These are phyloP conservation scores for Kuraishia borneana DNA, from an alignment of 805 yeast genomes.

Conservation along the genomic window DNA sequence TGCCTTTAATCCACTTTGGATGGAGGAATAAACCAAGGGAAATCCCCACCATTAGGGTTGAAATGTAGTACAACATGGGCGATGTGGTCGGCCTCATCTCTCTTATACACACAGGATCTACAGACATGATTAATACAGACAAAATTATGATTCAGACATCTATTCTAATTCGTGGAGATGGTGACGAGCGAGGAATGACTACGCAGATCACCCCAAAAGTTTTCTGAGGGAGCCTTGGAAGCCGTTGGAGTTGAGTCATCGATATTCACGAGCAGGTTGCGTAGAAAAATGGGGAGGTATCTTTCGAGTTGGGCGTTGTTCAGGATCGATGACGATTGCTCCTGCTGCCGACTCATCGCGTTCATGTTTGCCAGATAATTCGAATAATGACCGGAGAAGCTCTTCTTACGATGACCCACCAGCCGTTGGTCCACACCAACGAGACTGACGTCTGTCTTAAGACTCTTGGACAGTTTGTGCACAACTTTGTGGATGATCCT, in stretches of 20 bases:
- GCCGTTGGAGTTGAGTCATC: conserved; percentile 1
- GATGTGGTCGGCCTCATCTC: no score
- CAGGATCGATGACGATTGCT: conserved; percentile 1
- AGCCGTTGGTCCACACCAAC: not conserved
- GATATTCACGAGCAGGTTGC: conserved; percentile 3
- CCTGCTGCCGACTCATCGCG: conserved; percentile 1
- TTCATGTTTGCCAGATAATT: conserved; percentile 1
- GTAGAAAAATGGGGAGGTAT: conserved; percentile 7
- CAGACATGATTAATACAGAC: no score
- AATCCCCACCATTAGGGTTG: not conserved
- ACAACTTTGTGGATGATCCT: conserved; percentile 9
- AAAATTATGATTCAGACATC: no score
- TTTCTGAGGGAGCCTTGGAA: not conserved
- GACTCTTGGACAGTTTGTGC: conserved; percentile 8
- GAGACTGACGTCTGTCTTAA: not conserved
- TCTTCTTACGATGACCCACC: not conserved
- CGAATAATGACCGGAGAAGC: conserved; percentile 3
- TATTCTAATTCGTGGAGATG: conserved; percentile 6
- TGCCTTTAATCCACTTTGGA: conserved; percentile 22
- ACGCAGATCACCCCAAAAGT: conserved; percentile 7
- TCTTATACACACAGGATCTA: no score
- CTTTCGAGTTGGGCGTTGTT: conserved; percentile 7
- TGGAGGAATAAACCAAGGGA: not conserved
- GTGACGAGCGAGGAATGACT: conserved; percentile 6
- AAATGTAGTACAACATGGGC: not conserved